Base-by-base conservation (phyloP, 2,329 filamentous ascomycete genomes). In the Juglanconis oblonga region DNA sequence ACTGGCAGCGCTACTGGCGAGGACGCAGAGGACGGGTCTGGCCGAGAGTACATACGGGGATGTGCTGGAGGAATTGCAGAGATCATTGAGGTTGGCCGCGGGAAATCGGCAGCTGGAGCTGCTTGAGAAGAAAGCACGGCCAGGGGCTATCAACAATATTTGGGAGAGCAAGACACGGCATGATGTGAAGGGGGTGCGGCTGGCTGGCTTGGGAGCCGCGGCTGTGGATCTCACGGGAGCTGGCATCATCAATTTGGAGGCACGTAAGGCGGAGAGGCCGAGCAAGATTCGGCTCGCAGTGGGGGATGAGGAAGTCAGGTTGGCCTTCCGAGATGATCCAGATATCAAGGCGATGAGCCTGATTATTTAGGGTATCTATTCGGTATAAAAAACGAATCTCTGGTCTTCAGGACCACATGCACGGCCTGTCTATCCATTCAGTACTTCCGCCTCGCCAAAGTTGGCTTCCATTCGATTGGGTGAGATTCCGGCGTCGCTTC, bases 381-480 rank as follows among this genome's bases (percentile, higher is more conserved):
- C 4, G 38, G n/a, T 29, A 17, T 33, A 35, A 24, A 9, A 31
- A 38, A 31, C 17, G 13, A 32, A 44, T 24, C 11, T n/a, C 40
- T 48, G 40, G 31, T 47, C 50, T 31, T 31, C 17, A 5, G 45
- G 11, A 31, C 17, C 53, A 17, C n/a, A 8, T 14, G 14, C 29
- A 31, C 7, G 3, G 7, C 4, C 17, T 10, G 24, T 6, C n/a
- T 29, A 13, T 11, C 8, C 35, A 10, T 44, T 71, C 81, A 91
- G 71, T 83, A 95, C 74, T 93, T 95, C 72, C 90, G 85, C 69
- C 89, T 82, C 14, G 87, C 87, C 58, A 96, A 74, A 1, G 86
- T 91, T 29, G 93, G 93, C 70, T 90, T 92, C 95, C 95, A 99
- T 49, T 96, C 88, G 48, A 99, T 75, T 2, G 95, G 95, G 75